phyloP scores from a whole-genome alignment of 306 rosid genomes.

The Rosa persica region DNA sequence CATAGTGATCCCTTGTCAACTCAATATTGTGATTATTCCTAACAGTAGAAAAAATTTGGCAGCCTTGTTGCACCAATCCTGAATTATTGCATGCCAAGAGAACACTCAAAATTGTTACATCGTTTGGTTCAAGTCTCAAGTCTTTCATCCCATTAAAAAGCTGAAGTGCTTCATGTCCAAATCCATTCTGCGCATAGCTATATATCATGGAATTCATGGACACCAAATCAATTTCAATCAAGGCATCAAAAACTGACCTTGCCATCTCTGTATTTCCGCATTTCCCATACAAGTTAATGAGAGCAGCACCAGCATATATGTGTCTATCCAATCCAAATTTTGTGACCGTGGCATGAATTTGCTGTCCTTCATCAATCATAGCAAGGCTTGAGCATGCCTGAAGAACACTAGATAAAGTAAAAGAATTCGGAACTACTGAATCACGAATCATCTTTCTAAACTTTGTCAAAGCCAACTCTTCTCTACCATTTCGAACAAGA shows the following conservation, averaged over 20 bases:
- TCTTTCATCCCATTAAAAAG: conserved; percentile 40
- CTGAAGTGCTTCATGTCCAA: conserved; percentile 58
- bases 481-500: conserved; percentile 60
- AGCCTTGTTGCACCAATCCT: conserved; percentile 66
- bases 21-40: conserved; percentile 37
- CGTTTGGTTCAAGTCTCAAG: conserved; percentile 46
- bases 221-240: conserved; percentile 36
- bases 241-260: conserved; percentile 38
- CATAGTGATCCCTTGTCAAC: conserved; percentile 55
- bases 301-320: conserved; percentile 55
- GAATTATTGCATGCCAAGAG: conserved; percentile 73
- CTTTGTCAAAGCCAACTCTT: conserved; percentile 51
- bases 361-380: conserved; percentile 58
- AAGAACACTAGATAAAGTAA: conserved; percentile 61
- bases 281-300: conserved; percentile 65
- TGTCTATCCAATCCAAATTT: conserved; percentile 53
- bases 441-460: conserved; percentile 58
- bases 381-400: conserved; percentile 73
- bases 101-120: conserved; percentile 55
- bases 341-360: conserved; percentile 44
- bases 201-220: conserved; percentile 68
- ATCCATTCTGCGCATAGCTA: conserved; percentile 62
- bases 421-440: conserved; percentile 48
- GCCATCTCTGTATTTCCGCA: conserved; percentile 60
- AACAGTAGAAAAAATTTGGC: conserved; percentile 46